phyloP scores from a whole-genome alignment of 2,329 filamentous ascomycete genomes.

The Fusarium nanum region DNA sequence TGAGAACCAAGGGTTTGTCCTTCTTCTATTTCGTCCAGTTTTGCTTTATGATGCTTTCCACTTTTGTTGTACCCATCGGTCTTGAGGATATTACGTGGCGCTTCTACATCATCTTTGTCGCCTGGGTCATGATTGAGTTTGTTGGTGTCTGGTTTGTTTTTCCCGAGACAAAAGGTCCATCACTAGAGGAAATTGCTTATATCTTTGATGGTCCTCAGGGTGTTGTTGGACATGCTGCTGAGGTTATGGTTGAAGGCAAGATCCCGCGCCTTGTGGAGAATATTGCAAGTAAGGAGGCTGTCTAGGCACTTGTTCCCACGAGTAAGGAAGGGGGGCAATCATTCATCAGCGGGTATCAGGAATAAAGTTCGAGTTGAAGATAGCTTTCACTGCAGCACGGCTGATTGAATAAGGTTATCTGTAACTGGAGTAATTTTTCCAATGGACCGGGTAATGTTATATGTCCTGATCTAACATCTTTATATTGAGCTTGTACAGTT shows the following conservation, averaged over 20 bases:
- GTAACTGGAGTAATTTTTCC: too few relatives aligned
- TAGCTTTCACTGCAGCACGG: too few relatives aligned
- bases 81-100: conserved; percentile 28
- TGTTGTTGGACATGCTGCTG: background rate
- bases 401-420: too few relatives aligned
- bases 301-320: too few relatives aligned
- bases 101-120: conserved; percentile 29
- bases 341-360: too few relatives aligned
- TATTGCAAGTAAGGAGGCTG: too few relatives aligned
- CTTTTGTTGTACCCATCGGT: conserved; percentile 29
- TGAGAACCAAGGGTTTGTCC: background rate
- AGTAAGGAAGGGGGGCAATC: too few relatives aligned
- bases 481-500: too few relatives aligned
- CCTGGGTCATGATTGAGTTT: conserved; percentile 18
- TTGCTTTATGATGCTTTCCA: conserved; percentile 11
- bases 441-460: too few relatives aligned
- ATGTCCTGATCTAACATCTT: too few relatives aligned
- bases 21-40: conserved; percentile 4
- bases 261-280: too few relatives aligned
- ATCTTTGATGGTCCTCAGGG: conserved; percentile 20
- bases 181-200: conserved; percentile 29
- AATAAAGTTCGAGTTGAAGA: too few relatives aligned
- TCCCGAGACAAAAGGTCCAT: conserved; percentile 31
- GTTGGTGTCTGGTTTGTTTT: conserved; percentile 26
- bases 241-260: background rate